These are phyloP conservation scores for Cystoderma amianthinum DNA, from an alignment of 768 basidiomycete genomes.

Conservation along the genomic window DNA sequence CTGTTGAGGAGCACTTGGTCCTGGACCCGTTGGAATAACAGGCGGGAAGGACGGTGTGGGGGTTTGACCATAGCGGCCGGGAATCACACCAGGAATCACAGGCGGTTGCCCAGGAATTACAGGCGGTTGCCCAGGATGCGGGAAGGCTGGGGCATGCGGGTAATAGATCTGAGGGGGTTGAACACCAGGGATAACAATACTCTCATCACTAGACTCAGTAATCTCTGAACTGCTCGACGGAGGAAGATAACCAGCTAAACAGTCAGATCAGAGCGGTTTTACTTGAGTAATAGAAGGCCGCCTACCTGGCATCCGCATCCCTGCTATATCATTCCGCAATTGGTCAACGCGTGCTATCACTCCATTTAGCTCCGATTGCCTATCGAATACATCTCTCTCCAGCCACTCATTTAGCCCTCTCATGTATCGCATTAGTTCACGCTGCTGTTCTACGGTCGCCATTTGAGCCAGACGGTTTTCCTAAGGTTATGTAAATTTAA, in stretches of 20 bases:
- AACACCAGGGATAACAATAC: too few relatives aligned
- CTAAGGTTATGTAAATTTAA: constrained; percentile 38
- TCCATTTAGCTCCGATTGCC: constrained; percentile 65
- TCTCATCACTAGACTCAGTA: too few relatives aligned
- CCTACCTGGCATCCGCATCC: constrained; percentile 27
- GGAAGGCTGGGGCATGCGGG: too few relatives aligned
- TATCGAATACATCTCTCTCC: constrained; percentile 69
- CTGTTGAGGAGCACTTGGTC: constrained; percentile 1
- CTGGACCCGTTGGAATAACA: constrained; percentile 7
- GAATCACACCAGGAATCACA: constrained; percentile 33
- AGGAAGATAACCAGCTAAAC: neutral
- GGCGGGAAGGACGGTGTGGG: constrained; percentile 9
- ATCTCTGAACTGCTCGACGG: neutral
- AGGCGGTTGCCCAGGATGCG: too few relatives aligned
- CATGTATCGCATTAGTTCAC: constrained; percentile 79
- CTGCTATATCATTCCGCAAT: constrained; percentile 32
- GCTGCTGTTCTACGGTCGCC: constrained; percentile 72
- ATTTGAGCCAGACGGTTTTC: constrained; percentile 71
- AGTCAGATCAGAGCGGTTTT: neutral
- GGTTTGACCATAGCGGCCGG: constrained; percentile 9
- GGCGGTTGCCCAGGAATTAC: constrained; percentile 15
- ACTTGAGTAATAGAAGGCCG: neutral
- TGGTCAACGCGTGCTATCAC: constrained; percentile 57
- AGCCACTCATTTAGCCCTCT: constrained; percentile 73
- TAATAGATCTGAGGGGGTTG: too few relatives aligned